phyloP scores from a whole-genome alignment of 2,329 filamentous ascomycete species.

The Ilyonectria robusta region DNA sequence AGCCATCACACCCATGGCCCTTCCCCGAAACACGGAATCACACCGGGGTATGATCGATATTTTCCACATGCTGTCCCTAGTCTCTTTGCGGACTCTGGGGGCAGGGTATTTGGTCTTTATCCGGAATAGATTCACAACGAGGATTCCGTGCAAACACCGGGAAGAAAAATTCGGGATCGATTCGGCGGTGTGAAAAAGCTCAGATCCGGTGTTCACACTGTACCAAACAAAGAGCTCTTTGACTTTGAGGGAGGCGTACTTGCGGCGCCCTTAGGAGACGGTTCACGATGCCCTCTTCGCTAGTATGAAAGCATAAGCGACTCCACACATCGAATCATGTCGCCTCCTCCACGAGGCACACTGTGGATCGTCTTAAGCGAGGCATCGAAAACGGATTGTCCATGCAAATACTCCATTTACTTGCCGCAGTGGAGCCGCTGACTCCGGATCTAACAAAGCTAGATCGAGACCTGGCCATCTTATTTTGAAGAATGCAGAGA shows the following conservation, averaged over 20 bases:
- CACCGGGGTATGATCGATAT: not conserved
- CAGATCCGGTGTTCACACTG: not conserved
- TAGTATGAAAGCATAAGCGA: not conserved
- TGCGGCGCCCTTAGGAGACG: not conserved
- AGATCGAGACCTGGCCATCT: slow-evolving; percentile 28
- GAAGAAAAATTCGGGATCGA: not conserved
- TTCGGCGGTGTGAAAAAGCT: not conserved
- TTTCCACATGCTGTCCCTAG: not conserved
- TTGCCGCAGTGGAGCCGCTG: not conserved
- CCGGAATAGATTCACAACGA: not conserved
- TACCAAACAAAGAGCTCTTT: not conserved
- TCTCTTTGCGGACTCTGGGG: not conserved
- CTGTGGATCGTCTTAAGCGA: not conserved
- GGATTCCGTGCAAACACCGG: not conserved
- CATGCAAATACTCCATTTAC: not conserved
- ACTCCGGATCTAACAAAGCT: slow-evolving; percentile 17
- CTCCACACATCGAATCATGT: not conserved
- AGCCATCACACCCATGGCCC: not conserved
- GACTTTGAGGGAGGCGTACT: not conserved
- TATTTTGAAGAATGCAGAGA: slow-evolving; percentile 35
- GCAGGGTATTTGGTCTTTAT: not conserved
- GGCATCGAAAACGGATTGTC: not conserved
- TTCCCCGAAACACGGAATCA: not conserved
- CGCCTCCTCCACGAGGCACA: not conserved
- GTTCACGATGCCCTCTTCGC: not conserved